Evolutionary conservation across 352 stramenopile genomes (phyloP).

Genomic region (Phytophthora tubulina): DNA sequence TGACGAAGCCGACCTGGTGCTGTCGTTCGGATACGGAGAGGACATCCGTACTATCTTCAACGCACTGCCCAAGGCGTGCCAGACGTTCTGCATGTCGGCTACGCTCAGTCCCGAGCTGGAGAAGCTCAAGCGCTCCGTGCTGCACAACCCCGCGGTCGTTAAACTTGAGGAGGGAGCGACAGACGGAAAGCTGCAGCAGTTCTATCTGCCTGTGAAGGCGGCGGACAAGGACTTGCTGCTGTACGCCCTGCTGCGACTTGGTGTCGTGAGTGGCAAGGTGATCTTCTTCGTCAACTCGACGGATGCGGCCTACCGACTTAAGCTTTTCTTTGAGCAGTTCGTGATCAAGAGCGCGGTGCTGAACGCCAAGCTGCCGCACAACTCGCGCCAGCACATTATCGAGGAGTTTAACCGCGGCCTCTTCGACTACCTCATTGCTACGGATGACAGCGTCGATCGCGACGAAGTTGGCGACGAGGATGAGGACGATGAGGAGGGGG

Average conservation of each 20-base stretch:
- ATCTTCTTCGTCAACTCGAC: constrained; percentile 99
- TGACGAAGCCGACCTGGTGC: constrained; percentile 98
- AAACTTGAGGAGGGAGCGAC: constrained; percentile 95
- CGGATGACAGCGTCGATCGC: constrained; percentile 96
- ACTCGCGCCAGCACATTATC: constrained; percentile 98
- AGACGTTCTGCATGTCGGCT: constrained; percentile 98
- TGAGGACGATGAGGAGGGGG: constrained; percentile 65
- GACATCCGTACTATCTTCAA: constrained; percentile 95
- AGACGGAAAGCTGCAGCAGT: constrained; percentile 95
- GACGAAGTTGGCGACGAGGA: constrained; percentile 69
- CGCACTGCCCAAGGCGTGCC: constrained; percentile 96
- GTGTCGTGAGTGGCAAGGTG: constrained; percentile 97
- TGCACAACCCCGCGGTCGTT: constrained; percentile 97
- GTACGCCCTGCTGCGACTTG: constrained; percentile 98
- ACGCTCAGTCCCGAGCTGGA: constrained; percentile 97
- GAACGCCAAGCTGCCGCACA: constrained; percentile 98
- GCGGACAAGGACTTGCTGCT: constrained; percentile 97
- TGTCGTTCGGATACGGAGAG: constrained; percentile 97
- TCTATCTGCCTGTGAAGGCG: constrained; percentile 92
- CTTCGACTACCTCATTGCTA: constrained; percentile 99
- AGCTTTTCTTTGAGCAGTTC: constrained; percentile 99
- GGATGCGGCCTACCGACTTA: constrained; percentile 95
- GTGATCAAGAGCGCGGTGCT: constrained; percentile 98
- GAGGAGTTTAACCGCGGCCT: constrained; percentile 96
- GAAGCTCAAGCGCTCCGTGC: constrained; percentile 96